Evolutionary conservation across 2,329 filamentous ascomycete genomes (phyloP).

Genomic region (Trichoderma sp.): DNA sequence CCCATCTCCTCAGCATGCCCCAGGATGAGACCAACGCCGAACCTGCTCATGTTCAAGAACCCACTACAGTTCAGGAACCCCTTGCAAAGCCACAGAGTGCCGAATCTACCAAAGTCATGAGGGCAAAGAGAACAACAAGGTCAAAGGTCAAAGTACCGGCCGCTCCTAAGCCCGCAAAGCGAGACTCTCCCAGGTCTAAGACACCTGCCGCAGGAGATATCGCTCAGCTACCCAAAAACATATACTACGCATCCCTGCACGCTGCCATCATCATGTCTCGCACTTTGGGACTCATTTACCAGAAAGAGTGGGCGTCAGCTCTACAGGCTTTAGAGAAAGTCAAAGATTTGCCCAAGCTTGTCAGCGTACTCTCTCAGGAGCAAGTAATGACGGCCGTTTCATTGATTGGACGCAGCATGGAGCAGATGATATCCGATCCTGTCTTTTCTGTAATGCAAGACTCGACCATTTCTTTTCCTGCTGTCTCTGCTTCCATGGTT

Average conservation of each 20-base stretch:
- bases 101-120: constrained; percentile 28
- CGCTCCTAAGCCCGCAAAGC: neutral
- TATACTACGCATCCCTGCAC: constrained; percentile 42
- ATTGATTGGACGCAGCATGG: constrained; percentile 67
- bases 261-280: constrained; percentile 41
- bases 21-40: constrained; percentile 24
- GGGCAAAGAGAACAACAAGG: constrained; percentile 31
- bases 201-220: constrained; percentile 27
- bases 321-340: constrained; percentile 56
- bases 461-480: constrained; percentile 85
- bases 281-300: constrained; percentile 49
- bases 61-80: constrained; percentile 19
- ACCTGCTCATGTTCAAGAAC: neutral
- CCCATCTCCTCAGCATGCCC: constrained; percentile 39
- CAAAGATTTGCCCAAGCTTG: constrained; percentile 46
- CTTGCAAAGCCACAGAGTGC: constrained; percentile 28
- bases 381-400: constrained; percentile 68
- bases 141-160: constrained; percentile 27
- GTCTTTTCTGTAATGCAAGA: constrained; percentile 90
- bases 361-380: constrained; percentile 47
- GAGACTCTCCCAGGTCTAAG: constrained; percentile 29
- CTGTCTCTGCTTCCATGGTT: constrained; percentile 52
- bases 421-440: constrained; percentile 74
- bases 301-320: constrained; percentile 61
- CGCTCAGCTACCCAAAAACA: constrained; percentile 35